phyloP scores from a whole-genome alignment of 73 alveolate genomes.

The Paramecium sonneborni region DNA sequence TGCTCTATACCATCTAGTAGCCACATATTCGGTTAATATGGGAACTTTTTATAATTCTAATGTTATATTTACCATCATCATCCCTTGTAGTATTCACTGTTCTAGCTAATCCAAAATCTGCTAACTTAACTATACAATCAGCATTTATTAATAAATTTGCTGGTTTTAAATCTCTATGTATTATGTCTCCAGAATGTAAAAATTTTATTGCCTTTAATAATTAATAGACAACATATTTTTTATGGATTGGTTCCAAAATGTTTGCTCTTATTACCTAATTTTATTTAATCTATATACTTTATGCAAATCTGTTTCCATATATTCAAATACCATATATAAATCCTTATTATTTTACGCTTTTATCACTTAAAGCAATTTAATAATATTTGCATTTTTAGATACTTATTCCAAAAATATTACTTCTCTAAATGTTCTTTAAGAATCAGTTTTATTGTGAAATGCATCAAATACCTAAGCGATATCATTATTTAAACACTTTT shows the following conservation, averaged over 20 bases:
- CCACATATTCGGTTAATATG: conserved; percentile 77
- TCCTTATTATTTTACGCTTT: conserved; percentile 72
- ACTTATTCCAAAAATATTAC: conserved; percentile 66
- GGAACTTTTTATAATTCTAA: neutral
- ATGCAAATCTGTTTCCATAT: conserved; percentile 92
- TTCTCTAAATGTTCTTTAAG: conserved; percentile 96
- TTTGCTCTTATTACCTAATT: conserved; percentile 79
- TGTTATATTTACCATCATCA: conserved; percentile 57
- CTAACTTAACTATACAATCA: conserved; percentile 88
- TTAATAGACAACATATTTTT: conserved; percentile 86
- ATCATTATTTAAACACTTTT: conserved; percentile 64
- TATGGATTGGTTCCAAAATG: conserved; percentile 86
- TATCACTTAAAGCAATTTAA: conserved; percentile 18
- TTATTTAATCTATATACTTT: conserved; percentile 57
- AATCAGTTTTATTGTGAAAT: conserved; percentile 98
- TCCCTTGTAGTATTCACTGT: conserved; percentile 73
- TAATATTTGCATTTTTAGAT: conserved; percentile 6
- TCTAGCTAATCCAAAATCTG: conserved; percentile 93
- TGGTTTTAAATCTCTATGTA: conserved; percentile 89
- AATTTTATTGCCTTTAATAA: conserved; percentile 82
- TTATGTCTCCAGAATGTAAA: conserved; percentile 77
- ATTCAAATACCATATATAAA: conserved; percentile 82
- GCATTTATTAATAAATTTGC: conserved; percentile 86
- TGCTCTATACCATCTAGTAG: conserved; percentile 90
- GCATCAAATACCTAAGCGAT: conserved; percentile 90